Conservation (phyloP, 805 yeast genomes). For the Zygotorulaspora chibaensis region DNA sequence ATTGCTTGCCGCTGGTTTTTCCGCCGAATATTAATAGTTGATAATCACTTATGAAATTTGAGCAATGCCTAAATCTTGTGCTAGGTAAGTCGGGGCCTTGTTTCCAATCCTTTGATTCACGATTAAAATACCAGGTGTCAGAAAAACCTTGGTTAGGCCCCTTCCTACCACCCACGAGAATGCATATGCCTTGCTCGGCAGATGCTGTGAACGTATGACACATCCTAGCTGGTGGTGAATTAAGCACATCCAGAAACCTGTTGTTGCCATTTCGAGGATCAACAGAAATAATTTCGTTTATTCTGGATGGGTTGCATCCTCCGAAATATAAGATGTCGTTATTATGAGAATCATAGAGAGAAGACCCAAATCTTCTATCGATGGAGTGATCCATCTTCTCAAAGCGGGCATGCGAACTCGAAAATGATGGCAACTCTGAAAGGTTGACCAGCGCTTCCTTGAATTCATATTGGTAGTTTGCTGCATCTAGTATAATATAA, state of each 20-base stretch:
- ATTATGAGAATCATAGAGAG: conserved; percentile 7
- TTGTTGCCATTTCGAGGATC: not conserved
- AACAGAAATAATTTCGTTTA: conserved; percentile 20
- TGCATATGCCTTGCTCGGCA: conserved; percentile 12
- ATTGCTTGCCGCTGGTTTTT: conserved; percentile 18
- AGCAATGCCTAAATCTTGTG: conserved; percentile 50
- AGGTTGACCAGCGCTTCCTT: conserved; percentile 2
- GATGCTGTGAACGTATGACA: conserved; percentile 50
- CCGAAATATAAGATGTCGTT: conserved; percentile 32
- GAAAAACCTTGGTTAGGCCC: conserved; percentile 48
- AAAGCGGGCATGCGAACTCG: not conserved
- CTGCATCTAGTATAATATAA: conserved; percentile 63
- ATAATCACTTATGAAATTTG: conserved; percentile 31
- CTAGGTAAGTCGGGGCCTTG: conserved; percentile 38
- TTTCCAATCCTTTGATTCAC: conserved; percentile 38
- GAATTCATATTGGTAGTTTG: conserved; percentile 34
- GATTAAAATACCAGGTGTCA: conserved; percentile 42
- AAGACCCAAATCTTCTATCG: conserved; percentile 27
- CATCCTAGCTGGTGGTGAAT: conserved; percentile 44
- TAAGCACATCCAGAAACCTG: conserved; percentile 8
- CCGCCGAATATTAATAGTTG: conserved; percentile 53
- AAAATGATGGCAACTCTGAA: not conserved
- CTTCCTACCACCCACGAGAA: conserved; percentile 64
- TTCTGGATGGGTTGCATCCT: conserved; percentile 34
- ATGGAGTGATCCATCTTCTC: conserved; percentile 3